A percentile compares a stretch with the other conserved stretches of the same genome.
Conservation (phyloP, 176 grass and related monocot species). For the Puccinellia tenuiflora region DNA sequence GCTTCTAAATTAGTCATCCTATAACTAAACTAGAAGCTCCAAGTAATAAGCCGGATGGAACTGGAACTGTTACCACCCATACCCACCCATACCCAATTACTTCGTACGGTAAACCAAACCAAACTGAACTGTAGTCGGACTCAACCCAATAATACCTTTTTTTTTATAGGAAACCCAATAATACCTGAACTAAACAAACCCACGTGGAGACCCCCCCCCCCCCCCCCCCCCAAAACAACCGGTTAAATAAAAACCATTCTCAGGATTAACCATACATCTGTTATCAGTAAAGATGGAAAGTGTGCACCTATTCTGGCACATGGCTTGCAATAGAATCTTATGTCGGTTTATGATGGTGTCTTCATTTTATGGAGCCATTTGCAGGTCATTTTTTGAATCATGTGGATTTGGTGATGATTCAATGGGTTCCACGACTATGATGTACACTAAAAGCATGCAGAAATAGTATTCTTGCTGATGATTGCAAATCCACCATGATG, state of each 20-base stretch:
- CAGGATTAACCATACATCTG: background rate
- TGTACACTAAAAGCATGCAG: constrained; percentile 57
- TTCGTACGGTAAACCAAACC: background rate
- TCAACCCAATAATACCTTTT: background rate
- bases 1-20: too few species aligned
- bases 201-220: too few species aligned
- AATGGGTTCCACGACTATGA: constrained; percentile 88
- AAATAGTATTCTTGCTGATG: constrained; percentile 5
- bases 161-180: too few species aligned
- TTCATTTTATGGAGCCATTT: constrained; percentile 16
- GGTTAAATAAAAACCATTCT: background rate
- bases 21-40: too few species aligned
- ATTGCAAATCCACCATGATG: background rate
- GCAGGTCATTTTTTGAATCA: constrained; percentile 70
- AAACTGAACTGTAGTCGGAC: background rate
- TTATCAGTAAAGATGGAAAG: constrained; percentile 6
- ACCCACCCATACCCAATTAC: background rate
- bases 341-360: background rate
- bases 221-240: background rate
- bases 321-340: background rate
- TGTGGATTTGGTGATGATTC: constrained; percentile 78
- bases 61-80: background rate
- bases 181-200: background rate
- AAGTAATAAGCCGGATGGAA: too few species aligned
- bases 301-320: background rate